Evolutionary conservation across 345 rosid genomes (phyloP).

Genomic region (Brassica rapa): DNA sequence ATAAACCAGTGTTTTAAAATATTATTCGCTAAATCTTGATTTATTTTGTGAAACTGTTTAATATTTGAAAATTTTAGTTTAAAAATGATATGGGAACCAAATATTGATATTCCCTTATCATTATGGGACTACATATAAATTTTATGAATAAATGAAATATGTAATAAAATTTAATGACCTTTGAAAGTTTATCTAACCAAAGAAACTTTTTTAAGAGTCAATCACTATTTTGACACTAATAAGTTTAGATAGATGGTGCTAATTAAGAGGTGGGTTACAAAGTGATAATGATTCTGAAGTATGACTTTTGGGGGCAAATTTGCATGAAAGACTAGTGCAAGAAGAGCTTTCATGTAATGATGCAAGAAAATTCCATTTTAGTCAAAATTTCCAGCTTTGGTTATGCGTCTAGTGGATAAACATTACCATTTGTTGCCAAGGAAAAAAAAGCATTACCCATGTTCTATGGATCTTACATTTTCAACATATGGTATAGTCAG

Average conservation of each 20-base stretch:
- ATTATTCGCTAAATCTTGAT: background rate
- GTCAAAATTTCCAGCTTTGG: slow-evolving; percentile 28
- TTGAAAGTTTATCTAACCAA: background rate
- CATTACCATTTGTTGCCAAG: slow-evolving; percentile 29
- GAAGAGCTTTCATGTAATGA: slow-evolving; percentile 21
- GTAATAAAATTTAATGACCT: background rate
- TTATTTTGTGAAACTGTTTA: background rate
- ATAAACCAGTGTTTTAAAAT: background rate
- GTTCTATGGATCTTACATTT: background rate
- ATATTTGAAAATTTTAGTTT: background rate
- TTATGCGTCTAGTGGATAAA: slow-evolving; percentile 22
- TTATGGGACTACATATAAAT: background rate
- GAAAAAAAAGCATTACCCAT: slow-evolving; percentile 21
- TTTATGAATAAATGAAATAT: background rate
- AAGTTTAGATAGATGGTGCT: slow-evolving; percentile 7
- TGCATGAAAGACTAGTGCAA: slow-evolving; percentile 32
- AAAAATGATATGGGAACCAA: background rate
- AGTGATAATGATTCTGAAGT: slow-evolving; percentile 27
- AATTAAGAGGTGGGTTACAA: slow-evolving; percentile 6
- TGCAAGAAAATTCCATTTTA: slow-evolving; percentile 9
- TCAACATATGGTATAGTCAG: slow-evolving; percentile 4
- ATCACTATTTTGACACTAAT: background rate
- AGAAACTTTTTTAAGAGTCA: background rate
- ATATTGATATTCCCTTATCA: background rate
- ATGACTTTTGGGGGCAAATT: slow-evolving; percentile 16